Percentiles rank a stretch among this genome's conserved stretches.
Conservation (phyloP, 129 eudicot species). For the Artemisia tridentata region DNA sequence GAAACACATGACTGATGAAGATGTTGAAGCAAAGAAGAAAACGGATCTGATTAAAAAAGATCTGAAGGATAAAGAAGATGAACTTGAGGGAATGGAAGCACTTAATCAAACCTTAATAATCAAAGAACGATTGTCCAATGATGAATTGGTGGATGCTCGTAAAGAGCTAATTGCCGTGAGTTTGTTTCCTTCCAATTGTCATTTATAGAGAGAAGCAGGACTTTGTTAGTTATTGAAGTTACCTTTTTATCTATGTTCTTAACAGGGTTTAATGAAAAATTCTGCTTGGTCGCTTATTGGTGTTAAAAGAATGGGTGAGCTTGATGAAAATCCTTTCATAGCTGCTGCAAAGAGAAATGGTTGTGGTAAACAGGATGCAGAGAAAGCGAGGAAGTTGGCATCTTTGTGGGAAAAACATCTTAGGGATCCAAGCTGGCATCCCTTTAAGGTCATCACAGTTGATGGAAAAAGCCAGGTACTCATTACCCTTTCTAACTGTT, state of each 20-base stretch:
- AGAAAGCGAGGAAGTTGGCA: slow-evolving; percentile 19
- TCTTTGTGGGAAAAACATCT: slow-evolving; percentile 52
- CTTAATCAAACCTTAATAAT: slow-evolving; percentile 48
- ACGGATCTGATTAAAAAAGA: slow-evolving; percentile 29
- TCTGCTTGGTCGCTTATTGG: slow-evolving; percentile 31
- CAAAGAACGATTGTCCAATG: slow-evolving; percentile 49
- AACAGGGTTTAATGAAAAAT: slow-evolving; percentile 41
- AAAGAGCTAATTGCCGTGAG: slow-evolving; percentile 60
- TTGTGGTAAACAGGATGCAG: slow-evolving; percentile 27
- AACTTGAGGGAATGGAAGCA: slow-evolving; percentile 39
- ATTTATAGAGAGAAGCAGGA: no score
- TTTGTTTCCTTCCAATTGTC: not conserved
- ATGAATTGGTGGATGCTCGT: slow-evolving; percentile 75
- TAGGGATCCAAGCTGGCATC: slow-evolving; percentile 86
- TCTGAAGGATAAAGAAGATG: slow-evolving; percentile 58
- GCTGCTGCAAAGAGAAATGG: slow-evolving; percentile 36
- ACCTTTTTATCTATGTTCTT: not conserved
- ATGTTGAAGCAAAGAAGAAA: slow-evolving; percentile 32
- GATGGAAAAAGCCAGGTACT: slow-evolving; percentile 32
- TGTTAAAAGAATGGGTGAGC: slow-evolving; percentile 75
- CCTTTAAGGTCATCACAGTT: slow-evolving; percentile 53
- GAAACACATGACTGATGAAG: slow-evolving; percentile 48
- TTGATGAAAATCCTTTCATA: slow-evolving; percentile 49
- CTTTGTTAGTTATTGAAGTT: no score
- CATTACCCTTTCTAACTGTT: not conserved